Percentiles rank a stretch among this genome's conserved stretches.
These are phyloP conservation scores for Luvunga scandens DNA, from an alignment of 345 rosid genomes.

Conservation along the genomic window DNA sequence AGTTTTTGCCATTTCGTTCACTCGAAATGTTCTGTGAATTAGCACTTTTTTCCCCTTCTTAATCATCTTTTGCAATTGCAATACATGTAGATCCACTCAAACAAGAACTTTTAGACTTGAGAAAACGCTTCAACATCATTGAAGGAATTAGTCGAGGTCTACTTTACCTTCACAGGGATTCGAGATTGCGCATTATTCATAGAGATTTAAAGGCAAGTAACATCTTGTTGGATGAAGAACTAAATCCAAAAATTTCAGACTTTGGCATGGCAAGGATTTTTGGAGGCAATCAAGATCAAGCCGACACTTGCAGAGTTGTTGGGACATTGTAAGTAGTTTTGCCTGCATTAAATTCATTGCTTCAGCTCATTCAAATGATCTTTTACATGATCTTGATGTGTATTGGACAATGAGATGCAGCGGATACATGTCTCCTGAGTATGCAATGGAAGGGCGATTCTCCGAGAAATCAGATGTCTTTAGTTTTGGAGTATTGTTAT, in stretches of 20 bases:
- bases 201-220: slow-evolving; percentile 38
- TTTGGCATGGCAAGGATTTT: neutral
- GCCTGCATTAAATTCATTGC: neutral
- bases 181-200: slow-evolving; percentile 16
- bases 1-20: neutral
- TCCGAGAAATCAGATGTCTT: neutral
- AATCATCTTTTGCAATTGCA: neutral
- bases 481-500: neutral
- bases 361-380: too few relatives aligned
- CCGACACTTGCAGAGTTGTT: slow-evolving; percentile 22
- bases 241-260: slow-evolving; percentile 16
- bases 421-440: neutral
- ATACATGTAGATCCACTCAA: slow-evolving; percentile 10
- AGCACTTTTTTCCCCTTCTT: neutral
- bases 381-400: neutral
- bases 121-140: neutral
- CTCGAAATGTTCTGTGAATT: neutral
- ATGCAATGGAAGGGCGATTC: neutral
- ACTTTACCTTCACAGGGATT: neutral
- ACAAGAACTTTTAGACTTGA: neutral
- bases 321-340: slow-evolving; percentile 30
- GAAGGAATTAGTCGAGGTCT: neutral
- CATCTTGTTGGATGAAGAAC: slow-evolving; percentile 25
- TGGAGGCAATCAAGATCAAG: slow-evolving; percentile 18
- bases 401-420: neutral